phyloP scores from a whole-genome alignment of 225 moss, liverwort and hornwort genomes.

The Polytrichum formosum region DNA sequence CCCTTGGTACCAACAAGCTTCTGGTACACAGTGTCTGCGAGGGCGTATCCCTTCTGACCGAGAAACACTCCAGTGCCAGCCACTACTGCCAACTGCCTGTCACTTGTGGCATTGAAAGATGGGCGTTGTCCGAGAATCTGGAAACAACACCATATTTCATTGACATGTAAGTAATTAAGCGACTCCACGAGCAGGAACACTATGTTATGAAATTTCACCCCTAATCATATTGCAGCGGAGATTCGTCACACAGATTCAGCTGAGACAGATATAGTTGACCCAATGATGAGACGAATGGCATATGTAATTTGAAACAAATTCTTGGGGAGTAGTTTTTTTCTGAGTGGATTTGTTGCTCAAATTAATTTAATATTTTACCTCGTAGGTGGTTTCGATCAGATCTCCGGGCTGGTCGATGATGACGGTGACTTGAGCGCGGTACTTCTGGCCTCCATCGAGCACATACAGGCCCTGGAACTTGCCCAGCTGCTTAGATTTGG shows the following conservation, averaged over 20 bases:
- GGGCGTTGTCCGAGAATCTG: conserved; percentile 12
- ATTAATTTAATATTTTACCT: neutral
- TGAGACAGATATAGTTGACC: too few relatives aligned
- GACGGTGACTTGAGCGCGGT: conserved; percentile 5
- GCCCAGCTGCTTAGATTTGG: conserved; percentile 4
- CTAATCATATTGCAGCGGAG: too few relatives aligned
- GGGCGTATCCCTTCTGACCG: conserved; percentile 6
- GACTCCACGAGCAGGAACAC: too few relatives aligned
- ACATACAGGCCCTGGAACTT: conserved; percentile 14
- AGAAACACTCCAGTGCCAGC: conserved; percentile 9
- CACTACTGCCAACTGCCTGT: conserved; percentile 12
- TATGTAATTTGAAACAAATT: too few relatives aligned
- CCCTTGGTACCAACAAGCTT: conserved; percentile 9
- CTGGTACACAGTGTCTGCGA: conserved; percentile 1
- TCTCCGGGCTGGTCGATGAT: conserved; percentile 15
- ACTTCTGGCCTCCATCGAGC: conserved; percentile 7
- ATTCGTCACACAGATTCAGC: too few relatives aligned
- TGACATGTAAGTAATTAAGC: too few relatives aligned
- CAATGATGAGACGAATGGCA: too few relatives aligned
- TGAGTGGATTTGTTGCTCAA: too few relatives aligned
- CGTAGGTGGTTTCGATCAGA: conserved; percentile 11
- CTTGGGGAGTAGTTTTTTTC: too few relatives aligned
- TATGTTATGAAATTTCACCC: too few relatives aligned
- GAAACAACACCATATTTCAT: neutral
- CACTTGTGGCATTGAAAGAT: conserved; percentile 11